Conservation (phyloP, 208 protist genomes). For the Acanthamoeba triangularis region DNA sequence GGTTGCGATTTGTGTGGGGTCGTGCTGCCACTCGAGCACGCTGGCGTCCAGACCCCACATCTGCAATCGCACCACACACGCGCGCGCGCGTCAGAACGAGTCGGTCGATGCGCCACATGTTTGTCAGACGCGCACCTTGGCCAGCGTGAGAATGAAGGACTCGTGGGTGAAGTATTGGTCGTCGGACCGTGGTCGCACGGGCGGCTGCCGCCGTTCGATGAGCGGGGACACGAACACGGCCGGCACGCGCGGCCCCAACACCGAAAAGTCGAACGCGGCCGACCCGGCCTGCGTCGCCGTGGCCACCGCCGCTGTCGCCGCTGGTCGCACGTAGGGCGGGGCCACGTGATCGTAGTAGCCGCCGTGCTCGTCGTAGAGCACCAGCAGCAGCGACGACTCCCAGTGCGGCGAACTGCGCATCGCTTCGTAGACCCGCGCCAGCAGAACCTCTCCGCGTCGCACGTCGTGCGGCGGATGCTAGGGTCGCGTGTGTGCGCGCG, state of each 20-base stretch:
- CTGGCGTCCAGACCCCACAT: constrained; percentile 32
- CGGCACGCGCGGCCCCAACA: constrained; percentile 61
- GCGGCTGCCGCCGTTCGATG: background rate
- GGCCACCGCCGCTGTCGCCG: background rate
- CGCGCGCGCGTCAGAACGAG: background rate
- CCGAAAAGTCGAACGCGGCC: background rate
- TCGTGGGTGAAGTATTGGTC: constrained; percentile 39
- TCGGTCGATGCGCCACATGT: background rate
- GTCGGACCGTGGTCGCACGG: background rate
- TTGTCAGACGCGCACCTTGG: background rate
- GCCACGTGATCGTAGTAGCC: constrained; percentile 26
- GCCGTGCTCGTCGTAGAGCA: constrained; percentile 58
- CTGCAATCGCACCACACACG: background rate
- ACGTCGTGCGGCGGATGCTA: constrained; percentile 61
- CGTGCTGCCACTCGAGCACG: constrained; percentile 56
- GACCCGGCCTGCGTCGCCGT: background rate
- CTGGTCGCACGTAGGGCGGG: background rate
- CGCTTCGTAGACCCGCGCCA: constrained; percentile 51
- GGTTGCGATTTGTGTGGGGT: constrained; percentile 18
- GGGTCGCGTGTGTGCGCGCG: too few species aligned
- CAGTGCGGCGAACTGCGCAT: constrained; percentile 9
- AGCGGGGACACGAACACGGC: constrained; percentile 35
- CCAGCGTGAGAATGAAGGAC: constrained; percentile 55
- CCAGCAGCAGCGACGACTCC: constrained; percentile 15
- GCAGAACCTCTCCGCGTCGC: background rate